A percentile compares a stretch with the other conserved stretches of the same genome.
phyloP scores from a whole-genome alignment of 805 yeast species.

The Teunomyces barrocoloradensis region DNA sequence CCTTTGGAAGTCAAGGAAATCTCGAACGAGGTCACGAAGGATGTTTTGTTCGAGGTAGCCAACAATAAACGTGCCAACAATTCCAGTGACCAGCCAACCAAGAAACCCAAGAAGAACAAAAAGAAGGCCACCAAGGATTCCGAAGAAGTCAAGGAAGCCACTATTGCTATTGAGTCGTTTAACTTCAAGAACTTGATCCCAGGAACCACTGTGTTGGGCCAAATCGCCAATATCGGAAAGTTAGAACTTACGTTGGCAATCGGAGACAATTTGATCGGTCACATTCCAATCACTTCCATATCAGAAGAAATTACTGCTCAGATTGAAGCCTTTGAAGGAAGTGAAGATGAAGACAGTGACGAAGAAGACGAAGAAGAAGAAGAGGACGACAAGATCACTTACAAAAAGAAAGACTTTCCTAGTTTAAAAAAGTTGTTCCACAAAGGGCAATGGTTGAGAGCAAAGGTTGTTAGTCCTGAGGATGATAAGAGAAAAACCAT shows the following conservation, averaged over 20 bases:
- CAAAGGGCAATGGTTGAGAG: constrained; percentile 85
- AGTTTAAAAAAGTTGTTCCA: constrained; percentile 51
- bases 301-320: constrained; percentile 58
- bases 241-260: constrained; percentile 67
- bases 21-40: constrained; percentile 87
- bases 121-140: constrained; percentile 13
- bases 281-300: constrained; percentile 68
- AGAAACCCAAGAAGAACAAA: constrained; percentile 20
- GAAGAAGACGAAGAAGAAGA: constrained; percentile 41
- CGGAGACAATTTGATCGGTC: constrained; percentile 80
- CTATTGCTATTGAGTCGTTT: constrained; percentile 60
- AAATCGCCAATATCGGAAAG: constrained; percentile 57
- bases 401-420: constrained; percentile 48
- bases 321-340: constrained; percentile 53
- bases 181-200: constrained; percentile 60
- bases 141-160: constrained; percentile 27
- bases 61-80: constrained; percentile 26
- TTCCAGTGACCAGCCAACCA: constrained; percentile 24
- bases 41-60: constrained; percentile 70
- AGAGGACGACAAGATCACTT: constrained; percentile 29
- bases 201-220: constrained; percentile 78
- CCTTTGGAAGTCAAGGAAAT: constrained; percentile 91
- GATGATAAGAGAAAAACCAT: constrained; percentile 57
- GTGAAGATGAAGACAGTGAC: constrained; percentile 37
- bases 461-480: constrained; percentile 59